Percentiles rank a stretch among this genome's conserved stretches.
Evolutionary conservation across 306 rosid genomes (phyloP).

Genomic region (Fragaria nilgerrensis): DNA sequence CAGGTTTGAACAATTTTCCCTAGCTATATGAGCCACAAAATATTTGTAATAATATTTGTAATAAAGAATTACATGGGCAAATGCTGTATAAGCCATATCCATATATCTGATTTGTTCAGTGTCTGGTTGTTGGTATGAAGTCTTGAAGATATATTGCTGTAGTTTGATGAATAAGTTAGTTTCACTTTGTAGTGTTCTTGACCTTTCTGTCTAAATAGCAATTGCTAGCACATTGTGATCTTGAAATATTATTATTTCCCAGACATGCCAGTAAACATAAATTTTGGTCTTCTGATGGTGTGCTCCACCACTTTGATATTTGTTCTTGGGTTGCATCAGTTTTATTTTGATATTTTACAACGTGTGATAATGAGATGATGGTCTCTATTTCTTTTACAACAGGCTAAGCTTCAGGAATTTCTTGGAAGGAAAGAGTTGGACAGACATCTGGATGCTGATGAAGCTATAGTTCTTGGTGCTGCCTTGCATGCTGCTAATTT

Average conservation of each 20-base stretch:
- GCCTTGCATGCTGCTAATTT: slow-evolving; percentile 88
- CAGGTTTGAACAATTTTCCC: slow-evolving; percentile 60
- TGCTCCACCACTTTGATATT: neutral
- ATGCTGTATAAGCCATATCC: neutral
- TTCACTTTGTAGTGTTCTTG: neutral
- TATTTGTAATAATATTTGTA: neutral
- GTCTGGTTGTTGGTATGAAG: neutral
- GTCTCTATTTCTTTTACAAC: slow-evolving; percentile 14
- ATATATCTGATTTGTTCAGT: neutral
- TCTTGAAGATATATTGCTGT: neutral
- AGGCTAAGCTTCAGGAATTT: slow-evolving; percentile 95
- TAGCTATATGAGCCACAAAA: slow-evolving; percentile 21
- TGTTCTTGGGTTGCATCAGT: neutral
- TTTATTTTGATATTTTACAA: slow-evolving; percentile 7
- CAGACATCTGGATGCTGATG: slow-evolving; percentile 98
- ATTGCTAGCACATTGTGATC: neutral
- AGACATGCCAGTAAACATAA: neutral
- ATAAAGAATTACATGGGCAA: neutral
- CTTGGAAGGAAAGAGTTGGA: slow-evolving; percentile 90
- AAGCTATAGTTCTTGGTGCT: slow-evolving; percentile 92
- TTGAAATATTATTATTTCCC: neutral
- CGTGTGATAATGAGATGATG: neutral
- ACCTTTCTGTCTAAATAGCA: neutral
- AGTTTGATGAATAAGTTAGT: neutral
- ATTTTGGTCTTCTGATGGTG: neutral